Conservation (phyloP, 2,329 filamentous ascomycete genomes). For the Alternaria sp. region DNA sequence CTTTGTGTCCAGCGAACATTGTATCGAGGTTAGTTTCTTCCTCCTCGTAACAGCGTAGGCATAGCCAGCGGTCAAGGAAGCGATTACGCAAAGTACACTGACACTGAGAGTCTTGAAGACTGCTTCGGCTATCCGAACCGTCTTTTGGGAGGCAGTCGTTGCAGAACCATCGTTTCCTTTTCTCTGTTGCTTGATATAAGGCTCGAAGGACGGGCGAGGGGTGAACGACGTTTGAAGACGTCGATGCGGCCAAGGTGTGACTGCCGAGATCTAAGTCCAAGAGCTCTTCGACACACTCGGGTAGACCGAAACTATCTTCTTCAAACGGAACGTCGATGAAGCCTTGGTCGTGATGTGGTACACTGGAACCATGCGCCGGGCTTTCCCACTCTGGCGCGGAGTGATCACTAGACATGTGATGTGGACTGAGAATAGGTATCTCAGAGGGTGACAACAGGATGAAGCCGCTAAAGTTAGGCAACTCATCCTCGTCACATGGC, state of each 20-base stretch:
- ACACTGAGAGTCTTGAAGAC: constrained; percentile 5
- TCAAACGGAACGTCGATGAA: constrained; percentile 39
- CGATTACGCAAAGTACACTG: constrained; percentile 24
- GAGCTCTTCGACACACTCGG: constrained; percentile 33
- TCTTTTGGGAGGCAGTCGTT: constrained; percentile 3
- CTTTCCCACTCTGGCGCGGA: constrained; percentile 11
- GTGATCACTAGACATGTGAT: constrained; percentile 24
- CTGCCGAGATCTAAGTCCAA: constrained; percentile 34
- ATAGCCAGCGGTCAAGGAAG: constrained; percentile 32
- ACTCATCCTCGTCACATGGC: constrained; percentile 32
- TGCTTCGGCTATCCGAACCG: neutral
- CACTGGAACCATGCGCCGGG: constrained; percentile 5
- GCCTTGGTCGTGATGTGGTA: constrained; percentile 41
- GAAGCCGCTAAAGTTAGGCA: constrained; percentile 41
- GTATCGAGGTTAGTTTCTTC: constrained; percentile 13
- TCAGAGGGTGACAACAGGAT: constrained; percentile 31
- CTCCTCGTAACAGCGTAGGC: constrained; percentile 25
- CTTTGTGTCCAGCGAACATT: neutral
- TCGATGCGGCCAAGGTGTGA: constrained; percentile 21
- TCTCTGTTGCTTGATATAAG: constrained; percentile 32
- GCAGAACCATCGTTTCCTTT: constrained; percentile 23
- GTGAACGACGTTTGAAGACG: constrained; percentile 20
- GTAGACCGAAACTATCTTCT: constrained; percentile 17
- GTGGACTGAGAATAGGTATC: constrained; percentile 38
- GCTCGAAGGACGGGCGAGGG: constrained; percentile 37